A percentile compares a stretch with the other conserved stretches of the same genome.
phyloP scores from a whole-genome alignment of 108 stramenopile species.

The Poteriospumella lacustris region DNA sequence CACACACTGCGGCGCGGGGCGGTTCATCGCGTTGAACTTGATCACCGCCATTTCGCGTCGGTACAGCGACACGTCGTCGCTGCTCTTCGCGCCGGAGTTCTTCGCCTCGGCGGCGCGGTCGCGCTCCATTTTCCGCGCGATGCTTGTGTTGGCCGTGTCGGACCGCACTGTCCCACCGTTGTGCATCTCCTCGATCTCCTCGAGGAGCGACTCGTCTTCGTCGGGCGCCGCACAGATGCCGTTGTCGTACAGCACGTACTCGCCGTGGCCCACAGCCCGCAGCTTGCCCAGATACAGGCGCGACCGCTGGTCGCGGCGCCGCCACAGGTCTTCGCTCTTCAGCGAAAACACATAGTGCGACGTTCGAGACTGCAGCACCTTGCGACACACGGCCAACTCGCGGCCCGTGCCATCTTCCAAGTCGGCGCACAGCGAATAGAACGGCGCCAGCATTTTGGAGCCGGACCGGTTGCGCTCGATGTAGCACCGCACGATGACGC shows the following conservation, averaged over 20 bases:
- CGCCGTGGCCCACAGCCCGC: slow-evolving; percentile 37
- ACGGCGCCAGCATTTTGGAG: slow-evolving; percentile 39
- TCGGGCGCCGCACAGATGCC: slow-evolving; percentile 22
- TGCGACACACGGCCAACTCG: slow-evolving; percentile 44
- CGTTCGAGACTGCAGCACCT: slow-evolving; percentile 34
- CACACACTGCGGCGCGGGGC: neutral
- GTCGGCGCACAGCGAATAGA: slow-evolving; percentile 53
- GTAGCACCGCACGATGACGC: slow-evolving; percentile 46
- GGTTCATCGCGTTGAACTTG: slow-evolving; percentile 18
- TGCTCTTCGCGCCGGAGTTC: neutral
- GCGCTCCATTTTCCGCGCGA: neutral
- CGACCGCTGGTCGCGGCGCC: slow-evolving; percentile 40
- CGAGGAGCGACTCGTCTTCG: neutral
- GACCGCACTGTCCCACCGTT: neutral
- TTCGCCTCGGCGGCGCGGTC: neutral
- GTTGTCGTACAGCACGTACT: slow-evolving; percentile 47
- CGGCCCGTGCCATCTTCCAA: slow-evolving; percentile 59
- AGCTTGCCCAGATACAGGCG: slow-evolving; percentile 48
- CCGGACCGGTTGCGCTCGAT: slow-evolving; percentile 47
- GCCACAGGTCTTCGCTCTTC: slow-evolving; percentile 42
- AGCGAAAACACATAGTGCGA: slow-evolving; percentile 49
- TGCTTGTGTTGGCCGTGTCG: neutral
- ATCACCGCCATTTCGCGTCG: slow-evolving; percentile 18
- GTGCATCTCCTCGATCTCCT: neutral
- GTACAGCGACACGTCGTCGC: slow-evolving; percentile 23